phyloP scores from a whole-genome alignment of 129 eudicot species.

The Erigeron canadensis region DNA sequence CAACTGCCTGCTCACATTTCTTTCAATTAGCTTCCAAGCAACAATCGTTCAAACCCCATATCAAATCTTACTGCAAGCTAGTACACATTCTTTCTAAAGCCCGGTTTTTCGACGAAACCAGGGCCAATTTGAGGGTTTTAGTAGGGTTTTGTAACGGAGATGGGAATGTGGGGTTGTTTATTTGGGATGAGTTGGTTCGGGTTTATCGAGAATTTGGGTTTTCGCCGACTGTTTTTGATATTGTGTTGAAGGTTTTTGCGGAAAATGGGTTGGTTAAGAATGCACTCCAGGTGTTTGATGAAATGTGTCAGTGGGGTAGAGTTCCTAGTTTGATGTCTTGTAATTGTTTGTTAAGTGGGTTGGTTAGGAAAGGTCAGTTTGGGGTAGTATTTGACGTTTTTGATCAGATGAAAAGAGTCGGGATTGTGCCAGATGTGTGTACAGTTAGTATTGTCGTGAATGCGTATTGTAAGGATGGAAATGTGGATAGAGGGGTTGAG shows the following conservation, averaged over 20 bases:
- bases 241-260: conserved; percentile 54
- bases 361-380: conserved; percentile 53
- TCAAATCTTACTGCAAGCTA: conserved; percentile 46
- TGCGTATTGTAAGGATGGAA: conserved; percentile 78
- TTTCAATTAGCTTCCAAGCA: conserved; percentile 58
- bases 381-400: conserved; percentile 48
- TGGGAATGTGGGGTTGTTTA: neutral
- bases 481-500: conserved; percentile 45
- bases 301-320: conserved; percentile 62
- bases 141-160: conserved; percentile 36
- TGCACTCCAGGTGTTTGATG: conserved; percentile 86
- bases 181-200: conserved; percentile 56
- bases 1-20: conserved; percentile 51
- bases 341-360: conserved; percentile 66
- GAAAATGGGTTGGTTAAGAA: conserved; percentile 56
- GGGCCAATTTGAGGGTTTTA: conserved; percentile 41
- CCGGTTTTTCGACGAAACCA: conserved; percentile 62
- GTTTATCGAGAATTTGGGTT: conserved; percentile 69
- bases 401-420: conserved; percentile 61
- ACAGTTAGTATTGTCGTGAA: conserved; percentile 71
- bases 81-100: conserved; percentile 72
- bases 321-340: conserved; percentile 69
- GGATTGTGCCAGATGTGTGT: conserved; percentile 73
- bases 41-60: conserved; percentile 43
- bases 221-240: conserved; percentile 76